Base-by-base conservation (phyloP, 225 moss, liverwort and hornwort species). In the Polytrichum commune region DNA sequence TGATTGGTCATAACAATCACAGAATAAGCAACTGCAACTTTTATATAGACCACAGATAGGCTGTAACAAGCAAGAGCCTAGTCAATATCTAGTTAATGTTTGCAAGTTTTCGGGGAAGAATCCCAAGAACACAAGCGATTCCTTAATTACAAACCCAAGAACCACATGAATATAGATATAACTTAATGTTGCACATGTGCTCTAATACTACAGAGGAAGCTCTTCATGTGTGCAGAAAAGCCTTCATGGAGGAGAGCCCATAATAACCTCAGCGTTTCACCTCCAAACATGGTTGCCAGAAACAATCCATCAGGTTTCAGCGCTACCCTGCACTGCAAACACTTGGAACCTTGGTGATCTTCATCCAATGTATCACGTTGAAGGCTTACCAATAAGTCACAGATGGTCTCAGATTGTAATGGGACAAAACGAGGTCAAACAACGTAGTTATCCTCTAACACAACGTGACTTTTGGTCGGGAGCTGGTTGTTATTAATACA, bases 231-330 rank as follows among this genome's bases (percentile, higher is more conserved):
- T 16, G 46, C 46, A 46, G 46, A 16, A 3, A 46, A 16, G 46
- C 46, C 46, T 3, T 46, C 46, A 46, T 13, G 16, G 46, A 46
- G 46, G 13, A 46, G 46, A 3, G 46, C 46, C 46, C 13, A 16
- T 46, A 46, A 19, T 35, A 64, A 93, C 96, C 89, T 97, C 64
- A 98, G 79, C 29, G 98, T 93, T 87, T 99, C 98, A 74, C 98
- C 98, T 69, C 98, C 98, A 71, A 95, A 86, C 88, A 99, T 99
- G 74, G 95, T 84, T 73, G 91, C 98, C 78, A 99, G 69, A 77
- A 99, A 99, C 61, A 99, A 82, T 74, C 98, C 98, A 80, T 99
- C 98, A 72, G 91, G 95, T 76, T 95, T 99, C 77, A 99, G 78
- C 57, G 93, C 98, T 80, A 81, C 73, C 84, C 95, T 93, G 91